Base-by-base conservation (phyloP, 306 rosid species). In the Spatholobus suberectus region DNA sequence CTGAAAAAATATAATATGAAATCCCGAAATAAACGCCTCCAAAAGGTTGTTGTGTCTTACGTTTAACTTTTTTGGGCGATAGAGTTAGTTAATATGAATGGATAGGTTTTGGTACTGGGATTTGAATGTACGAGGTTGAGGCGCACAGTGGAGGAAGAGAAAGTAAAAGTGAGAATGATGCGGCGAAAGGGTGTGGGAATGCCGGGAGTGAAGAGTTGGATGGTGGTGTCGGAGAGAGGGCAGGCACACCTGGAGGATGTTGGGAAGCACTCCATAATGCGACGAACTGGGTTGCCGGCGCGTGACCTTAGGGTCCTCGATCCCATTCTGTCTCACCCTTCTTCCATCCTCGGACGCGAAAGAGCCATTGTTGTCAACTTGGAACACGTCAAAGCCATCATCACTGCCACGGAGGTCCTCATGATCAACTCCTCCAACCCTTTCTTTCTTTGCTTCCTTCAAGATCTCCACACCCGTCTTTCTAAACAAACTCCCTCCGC, bases 261-360 rank as follows among this genome's bases (percentile, higher is more conserved):
- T 5, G 95, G 90, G 0, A 94, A 89, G 62, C 92, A 93, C 17
- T 83, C 81, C 11, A 88, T 92, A 63, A 94, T 91, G 97, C 81
- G 87, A 6, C 93, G 94, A 9, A 92, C 97, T 0, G 96, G 98
- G 1, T 73, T 94, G 1, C 92, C 94, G 4, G 96, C 94, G 0
- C 93, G 97, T 4, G 96, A 94, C 51, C 96, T 92, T 7, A 92
- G 97, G 46, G 85, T 82, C 8, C 83, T 94, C 0, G 97, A 94
- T 81, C 96, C 97, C 17, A 11, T 82, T 20, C 75, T 94, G 9
- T 91, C 97, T 9, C 88, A 92, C 58, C 93, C 97, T 0, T 92
- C 96, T 2, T 90, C 96, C 1, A 86, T 94, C 13, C 63, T 94
- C 1, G 96, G 96, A 3, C 85, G 98, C 8, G 97, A 92, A 67